Base-by-base conservation (phyloP, 805 yeast species). In the Metschnikowia drakensbergensis region DNA sequence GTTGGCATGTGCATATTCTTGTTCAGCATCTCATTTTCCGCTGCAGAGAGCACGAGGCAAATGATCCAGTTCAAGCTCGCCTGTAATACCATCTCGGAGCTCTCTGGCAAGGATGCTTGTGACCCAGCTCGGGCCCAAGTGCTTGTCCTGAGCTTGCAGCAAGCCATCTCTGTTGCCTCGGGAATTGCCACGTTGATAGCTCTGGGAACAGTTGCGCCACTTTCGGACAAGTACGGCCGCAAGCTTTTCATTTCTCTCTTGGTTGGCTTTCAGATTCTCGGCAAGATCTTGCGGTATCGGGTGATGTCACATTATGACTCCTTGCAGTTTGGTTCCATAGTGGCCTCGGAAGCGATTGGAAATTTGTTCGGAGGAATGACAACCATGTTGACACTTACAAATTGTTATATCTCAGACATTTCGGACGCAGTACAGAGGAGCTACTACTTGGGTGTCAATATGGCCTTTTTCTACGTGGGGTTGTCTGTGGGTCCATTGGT, bases 341-440 rank as follows among this genome's bases (percentile, higher is more conserved):
- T 85, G 1, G 31, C 74, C 0, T 67, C 79, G 3, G 74, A 74
- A 10, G 49, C 76, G 1, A 32, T 84, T 1, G 75, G 73, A 29
- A 73, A 81, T 26, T 45, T 76, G 3, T 78, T 83, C n/a, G 96
- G 96, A 25, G 85, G 89, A 0, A 43, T 76, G 6, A 64, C 80
- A 50, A 74, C 83, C 5, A 57, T 83, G 31, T 58, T 85, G 44
- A 79, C 84, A 7, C 66, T 85, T 29, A 68, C 81, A 9, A 83
- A 83, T 59, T 80, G 91, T 51, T 89, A 88, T 60, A 74, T 86
- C 13, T 72, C 88, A 3, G 96, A 89, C 66, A 81, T 88, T 35
- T 83, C 82, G 5, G 84, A 82, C 22, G 77, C 87, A 0, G 74
- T 71, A 31, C 72, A 78, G 47, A 68, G 96, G 52, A 76, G 81